Evolutionary conservation across 78 protist species (phyloP).

Genomic region (Diacronema lutheri): DNA sequence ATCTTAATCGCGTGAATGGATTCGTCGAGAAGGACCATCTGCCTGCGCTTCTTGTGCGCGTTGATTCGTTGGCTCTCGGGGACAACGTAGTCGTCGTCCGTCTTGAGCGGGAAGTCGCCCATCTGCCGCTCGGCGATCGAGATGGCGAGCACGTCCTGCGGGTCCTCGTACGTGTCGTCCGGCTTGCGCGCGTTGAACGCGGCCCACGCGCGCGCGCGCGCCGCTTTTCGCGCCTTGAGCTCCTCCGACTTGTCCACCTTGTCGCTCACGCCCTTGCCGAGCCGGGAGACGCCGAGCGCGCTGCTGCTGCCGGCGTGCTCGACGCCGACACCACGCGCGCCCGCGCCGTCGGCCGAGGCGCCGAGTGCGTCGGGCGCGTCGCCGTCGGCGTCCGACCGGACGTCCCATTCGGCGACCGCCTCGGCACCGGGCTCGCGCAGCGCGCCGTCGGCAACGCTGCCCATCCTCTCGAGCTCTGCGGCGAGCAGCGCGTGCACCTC

Average conservation of each 20-base stretch:
- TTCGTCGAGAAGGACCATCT: constrained; percentile 63
- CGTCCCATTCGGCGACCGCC: background rate
- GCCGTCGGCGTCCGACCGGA: background rate
- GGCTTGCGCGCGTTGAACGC: constrained; percentile 32
- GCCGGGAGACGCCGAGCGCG: background rate
- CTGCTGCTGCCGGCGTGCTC: background rate
- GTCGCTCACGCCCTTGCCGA: no score
- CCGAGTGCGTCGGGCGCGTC: background rate
- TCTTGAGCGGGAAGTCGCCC: constrained; percentile 69
- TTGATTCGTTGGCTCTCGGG: constrained; percentile 62
- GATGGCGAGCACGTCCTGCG: constrained; percentile 44
- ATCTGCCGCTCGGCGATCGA: constrained; percentile 32
- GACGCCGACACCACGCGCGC: background rate
- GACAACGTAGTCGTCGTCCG: constrained; percentile 55
- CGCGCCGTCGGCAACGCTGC: background rate
- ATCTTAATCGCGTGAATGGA: constrained; percentile 38
- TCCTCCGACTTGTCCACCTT: constrained; percentile 24
- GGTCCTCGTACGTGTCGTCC: constrained; percentile 52
- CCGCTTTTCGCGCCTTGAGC: constrained; percentile 23
- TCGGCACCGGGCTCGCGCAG: no score
- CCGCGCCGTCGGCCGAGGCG: background rate
- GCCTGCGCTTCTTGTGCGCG: constrained; percentile 64
- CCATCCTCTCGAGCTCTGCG: background rate
- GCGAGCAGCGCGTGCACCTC: constrained; percentile 42
- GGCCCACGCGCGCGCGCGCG: constrained; percentile 14